Evolutionary conservation across 2,329 filamentous ascomycete genomes (phyloP).

Genomic region (Phaeosphaeria sp.): DNA sequence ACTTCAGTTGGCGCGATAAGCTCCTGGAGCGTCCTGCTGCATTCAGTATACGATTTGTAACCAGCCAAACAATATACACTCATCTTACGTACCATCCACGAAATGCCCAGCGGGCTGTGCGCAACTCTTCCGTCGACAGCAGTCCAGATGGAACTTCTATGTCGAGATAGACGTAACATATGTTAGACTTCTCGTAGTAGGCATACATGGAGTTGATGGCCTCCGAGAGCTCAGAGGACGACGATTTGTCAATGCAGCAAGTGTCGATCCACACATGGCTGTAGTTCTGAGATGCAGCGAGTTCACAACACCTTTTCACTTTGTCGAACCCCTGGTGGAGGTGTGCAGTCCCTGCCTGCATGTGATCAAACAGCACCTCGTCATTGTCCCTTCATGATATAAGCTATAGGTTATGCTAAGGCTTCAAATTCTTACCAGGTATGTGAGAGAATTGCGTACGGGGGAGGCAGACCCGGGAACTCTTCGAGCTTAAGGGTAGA

Average conservation of each 20-base stretch:
- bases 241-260: slow-evolving; percentile 10
- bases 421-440: not conserved
- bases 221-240: slow-evolving; percentile 2
- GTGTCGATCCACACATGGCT: slow-evolving; percentile 7
- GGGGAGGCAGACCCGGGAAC: slow-evolving; percentile 1
- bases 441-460: slow-evolving; percentile 9
- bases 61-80: too few species aligned
- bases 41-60: too few species aligned
- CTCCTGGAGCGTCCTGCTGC: not conserved
- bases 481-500: not conserved
- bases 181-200: not conserved
- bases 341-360: not conserved
- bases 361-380: slow-evolving; percentile 2
- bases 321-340: not conserved
- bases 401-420: not conserved
- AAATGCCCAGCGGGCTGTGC: not conserved
- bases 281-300: not conserved
- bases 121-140: not conserved
- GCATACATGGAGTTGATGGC: slow-evolving; percentile 7
- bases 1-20: not conserved
- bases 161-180: slow-evolving; percentile 6
- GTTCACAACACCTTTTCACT: slow-evolving; percentile 3
- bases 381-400: not conserved
- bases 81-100: slow-evolving; percentile 2
- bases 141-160: not conserved